phyloP scores from a whole-genome alignment of 331 rosid species.

The Dryas integrifolia region DNA sequence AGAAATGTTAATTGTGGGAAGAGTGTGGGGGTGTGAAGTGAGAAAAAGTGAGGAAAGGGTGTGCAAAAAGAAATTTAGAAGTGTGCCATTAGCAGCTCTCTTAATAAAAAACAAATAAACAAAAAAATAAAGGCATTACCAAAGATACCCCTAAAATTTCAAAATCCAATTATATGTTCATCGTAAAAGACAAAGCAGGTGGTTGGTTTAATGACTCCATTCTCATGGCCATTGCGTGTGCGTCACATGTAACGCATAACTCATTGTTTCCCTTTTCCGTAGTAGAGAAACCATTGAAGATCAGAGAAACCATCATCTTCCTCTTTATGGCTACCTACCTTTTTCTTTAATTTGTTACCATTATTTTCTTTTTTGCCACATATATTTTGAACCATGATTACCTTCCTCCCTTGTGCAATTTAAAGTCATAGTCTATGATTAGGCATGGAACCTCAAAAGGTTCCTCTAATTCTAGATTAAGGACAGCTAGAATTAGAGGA shows the following conservation, averaged over 20 bases:
- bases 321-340: neutral
- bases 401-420: constrained; percentile 4
- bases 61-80: too few relatives aligned
- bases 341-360: neutral
- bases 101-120: too few relatives aligned
- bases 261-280: neutral
- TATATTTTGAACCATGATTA: neutral
- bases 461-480: neutral
- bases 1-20: too few relatives aligned
- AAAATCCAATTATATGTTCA: too few relatives aligned
- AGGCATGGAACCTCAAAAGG: constrained; percentile 11
- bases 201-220: neutral
- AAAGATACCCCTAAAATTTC: too few relatives aligned
- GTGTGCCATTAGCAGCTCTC: too few relatives aligned
- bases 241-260: neutral
- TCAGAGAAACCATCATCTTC: neutral
- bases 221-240: neutral
- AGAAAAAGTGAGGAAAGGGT: too few relatives aligned
- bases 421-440: neutral
- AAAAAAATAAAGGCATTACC: too few relatives aligned
- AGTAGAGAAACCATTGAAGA: too few relatives aligned
- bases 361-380: neutral
- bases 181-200: neutral
- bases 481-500: neutral
- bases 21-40: too few relatives aligned